Conservation (phyloP, 805 yeast species). For the Priceomyces fermenticarens region DNA sequence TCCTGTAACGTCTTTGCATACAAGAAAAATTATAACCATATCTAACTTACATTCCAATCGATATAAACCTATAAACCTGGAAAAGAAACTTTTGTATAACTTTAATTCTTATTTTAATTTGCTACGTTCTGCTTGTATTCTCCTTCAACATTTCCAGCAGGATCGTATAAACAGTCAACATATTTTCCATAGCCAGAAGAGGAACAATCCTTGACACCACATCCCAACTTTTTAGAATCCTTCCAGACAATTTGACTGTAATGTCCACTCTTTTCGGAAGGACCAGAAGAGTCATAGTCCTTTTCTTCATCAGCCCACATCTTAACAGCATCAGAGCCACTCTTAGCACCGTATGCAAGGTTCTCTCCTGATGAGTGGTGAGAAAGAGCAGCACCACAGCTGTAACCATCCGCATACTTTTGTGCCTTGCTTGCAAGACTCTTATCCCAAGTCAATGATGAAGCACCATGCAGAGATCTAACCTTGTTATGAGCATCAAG, state of each 20-base stretch:
- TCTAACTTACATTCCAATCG: background rate
- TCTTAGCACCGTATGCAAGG: constrained; percentile 33
- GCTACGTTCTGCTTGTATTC: constrained; percentile 19
- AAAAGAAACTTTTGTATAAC: background rate
- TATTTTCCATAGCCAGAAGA: constrained; percentile 48
- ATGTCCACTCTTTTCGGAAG: constrained; percentile 48
- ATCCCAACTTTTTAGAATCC: constrained; percentile 58
- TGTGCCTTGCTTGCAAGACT: constrained; percentile 53
- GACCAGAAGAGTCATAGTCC: constrained; percentile 18
- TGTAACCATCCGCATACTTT: constrained; percentile 42
- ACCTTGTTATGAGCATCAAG: constrained; percentile 60
- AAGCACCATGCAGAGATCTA: constrained; percentile 53
- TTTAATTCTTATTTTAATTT: constrained; percentile 1
- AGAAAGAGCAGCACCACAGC: constrained; percentile 39
- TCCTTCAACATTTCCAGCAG: constrained; percentile 69
- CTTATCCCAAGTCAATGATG: constrained; percentile 53
- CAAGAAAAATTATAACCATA: background rate
- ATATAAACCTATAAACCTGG: background rate
- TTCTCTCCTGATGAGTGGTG: constrained; percentile 42
- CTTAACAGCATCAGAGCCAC: constrained; percentile 27
- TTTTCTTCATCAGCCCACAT: constrained; percentile 43
- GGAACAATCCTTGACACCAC: constrained; percentile 64
- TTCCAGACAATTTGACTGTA: constrained; percentile 83
- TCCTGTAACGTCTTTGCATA: background rate
- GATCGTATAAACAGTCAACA: constrained; percentile 70